phyloP scores from a whole-genome alignment of 148 eudicot species.

The Fallopia convolvulus region DNA sequence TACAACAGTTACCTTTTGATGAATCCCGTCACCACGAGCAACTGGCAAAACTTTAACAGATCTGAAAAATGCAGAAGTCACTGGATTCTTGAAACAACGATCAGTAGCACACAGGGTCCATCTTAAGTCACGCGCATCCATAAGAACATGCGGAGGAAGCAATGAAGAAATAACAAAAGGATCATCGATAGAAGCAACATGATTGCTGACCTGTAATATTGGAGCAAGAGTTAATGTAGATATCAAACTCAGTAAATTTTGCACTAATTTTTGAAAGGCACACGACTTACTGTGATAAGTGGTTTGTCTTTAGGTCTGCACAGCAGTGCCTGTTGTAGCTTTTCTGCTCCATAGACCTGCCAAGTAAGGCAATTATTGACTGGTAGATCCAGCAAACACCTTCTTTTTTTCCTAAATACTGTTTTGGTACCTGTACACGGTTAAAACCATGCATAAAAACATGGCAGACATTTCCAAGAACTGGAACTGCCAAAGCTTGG shows the following conservation, averaged over 20 bases:
- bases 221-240: neutral
- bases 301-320: constrained; percentile 58
- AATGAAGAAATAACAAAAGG: constrained; percentile 81
- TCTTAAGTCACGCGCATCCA: constrained; percentile 73
- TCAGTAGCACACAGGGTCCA: constrained; percentile 96
- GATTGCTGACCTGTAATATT: constrained; percentile 77
- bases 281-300: constrained; percentile 55
- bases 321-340: constrained; percentile 51
- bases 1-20: constrained; percentile 59
- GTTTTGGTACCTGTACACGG: constrained; percentile 49
- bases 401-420: neutral
- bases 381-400: neutral
- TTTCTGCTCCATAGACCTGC: constrained; percentile 88
- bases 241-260: neutral
- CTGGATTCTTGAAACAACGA: constrained; percentile 77
- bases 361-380: constrained; percentile 12
- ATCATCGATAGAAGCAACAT: constrained; percentile 91
- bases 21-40: constrained; percentile 88
- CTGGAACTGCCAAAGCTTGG: constrained; percentile 84
- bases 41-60: constrained; percentile 84
- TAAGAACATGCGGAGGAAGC: constrained; percentile 61
- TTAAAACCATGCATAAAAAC: constrained; percentile 95
- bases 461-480: constrained; percentile 86
- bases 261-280: too few relatives aligned
- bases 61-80: constrained; percentile 82